Evolutionary conservation across 1,284 basidiomycete species (phyloP).

Genomic region (Coriolopsis trogii): DNA sequence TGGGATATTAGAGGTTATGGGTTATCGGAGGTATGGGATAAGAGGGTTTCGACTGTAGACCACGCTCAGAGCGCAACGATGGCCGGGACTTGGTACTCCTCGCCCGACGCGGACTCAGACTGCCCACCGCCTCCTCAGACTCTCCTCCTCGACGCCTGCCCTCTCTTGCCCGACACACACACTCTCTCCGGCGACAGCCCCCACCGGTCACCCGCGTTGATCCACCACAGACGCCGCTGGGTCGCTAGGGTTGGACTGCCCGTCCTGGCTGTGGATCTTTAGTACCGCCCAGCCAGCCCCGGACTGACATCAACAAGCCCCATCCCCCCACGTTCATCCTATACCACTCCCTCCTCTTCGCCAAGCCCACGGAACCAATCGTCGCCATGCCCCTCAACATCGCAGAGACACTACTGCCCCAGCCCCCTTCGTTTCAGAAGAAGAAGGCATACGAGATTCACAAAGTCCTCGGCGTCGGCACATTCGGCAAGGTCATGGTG

Average conservation of each 20-base stretch:
- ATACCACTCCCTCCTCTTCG: neutral
- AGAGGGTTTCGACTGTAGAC: no score
- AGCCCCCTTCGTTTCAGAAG: constrained; percentile 83
- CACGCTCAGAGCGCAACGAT: no score
- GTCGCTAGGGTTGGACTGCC: neutral
- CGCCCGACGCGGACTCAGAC: no score
- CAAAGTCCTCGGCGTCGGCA: constrained; percentile 75
- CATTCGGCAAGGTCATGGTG: constrained; percentile 88
- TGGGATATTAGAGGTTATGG: no score
- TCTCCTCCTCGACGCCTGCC: no score
- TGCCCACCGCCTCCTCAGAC: no score
- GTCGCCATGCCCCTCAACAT: constrained; percentile 37
- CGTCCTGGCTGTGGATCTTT: neutral
- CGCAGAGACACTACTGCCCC: constrained; percentile 62
- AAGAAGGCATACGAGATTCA: constrained; percentile 81
- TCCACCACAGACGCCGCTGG: neutral
- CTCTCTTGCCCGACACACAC: no score
- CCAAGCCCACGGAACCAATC: neutral
- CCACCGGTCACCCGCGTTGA: no score
- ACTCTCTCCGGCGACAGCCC: no score
- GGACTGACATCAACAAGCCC: neutral
- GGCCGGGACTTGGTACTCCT: no score
- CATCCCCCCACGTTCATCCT: neutral
- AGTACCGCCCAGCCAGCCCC: constrained; percentile 4
- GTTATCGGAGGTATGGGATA: no score